phyloP scores from a whole-genome alignment of 1,284 basidiomycete genomes.

The Tremellales sp. region DNA sequence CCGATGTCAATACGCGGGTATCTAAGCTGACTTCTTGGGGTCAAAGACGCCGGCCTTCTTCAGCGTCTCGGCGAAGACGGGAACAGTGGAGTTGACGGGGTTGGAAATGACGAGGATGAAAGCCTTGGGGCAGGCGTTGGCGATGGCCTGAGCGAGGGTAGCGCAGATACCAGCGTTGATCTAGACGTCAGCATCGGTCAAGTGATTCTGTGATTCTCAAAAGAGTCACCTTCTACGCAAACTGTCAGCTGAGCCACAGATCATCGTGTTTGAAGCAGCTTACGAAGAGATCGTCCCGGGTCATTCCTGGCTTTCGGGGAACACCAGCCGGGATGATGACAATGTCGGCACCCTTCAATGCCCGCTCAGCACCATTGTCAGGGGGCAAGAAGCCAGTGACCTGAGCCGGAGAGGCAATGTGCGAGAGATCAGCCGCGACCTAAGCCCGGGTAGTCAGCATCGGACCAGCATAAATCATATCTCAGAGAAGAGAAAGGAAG shows the following conservation, averaged over 20 bases:
- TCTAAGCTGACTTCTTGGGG: slow-evolving; percentile 56
- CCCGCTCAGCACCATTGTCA: slow-evolving; percentile 46
- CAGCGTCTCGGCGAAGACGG: slow-evolving; percentile 90
- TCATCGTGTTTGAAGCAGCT: too few species aligned
- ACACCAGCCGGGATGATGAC: slow-evolving; percentile 98
- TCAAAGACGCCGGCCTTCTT: slow-evolving; percentile 93
- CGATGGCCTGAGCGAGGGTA: slow-evolving; percentile 85
- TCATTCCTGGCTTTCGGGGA: slow-evolving; percentile 73
- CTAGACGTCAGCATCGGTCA: slow-evolving; percentile 9
- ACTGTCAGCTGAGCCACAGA: not conserved
- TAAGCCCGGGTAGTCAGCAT: slow-evolving; percentile 10
- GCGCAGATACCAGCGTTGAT: slow-evolving; percentile 66
- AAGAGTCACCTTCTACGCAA: not conserved
- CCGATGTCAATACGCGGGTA: not conserved
- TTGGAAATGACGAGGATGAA: slow-evolving; percentile 96
- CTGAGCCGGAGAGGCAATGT: slow-evolving; percentile 85
- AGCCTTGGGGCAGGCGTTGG: slow-evolving; percentile 81
- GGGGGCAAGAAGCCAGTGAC: slow-evolving; percentile 55
- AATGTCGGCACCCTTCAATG: slow-evolving; percentile 54
- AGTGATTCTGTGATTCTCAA: slow-evolving; percentile 10
- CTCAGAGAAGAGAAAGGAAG: too few species aligned
- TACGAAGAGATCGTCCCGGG: slow-evolving; percentile 97
- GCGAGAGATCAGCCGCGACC: slow-evolving; percentile 84
- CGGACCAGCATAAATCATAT: too few species aligned
- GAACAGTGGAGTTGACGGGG: slow-evolving; percentile 78